Percentiles rank a stretch among this genome's conserved stretches.
phyloP scores from a whole-genome alignment of 768 basidiomycete genomes.

The Leucocoprinus leucothites region DNA sequence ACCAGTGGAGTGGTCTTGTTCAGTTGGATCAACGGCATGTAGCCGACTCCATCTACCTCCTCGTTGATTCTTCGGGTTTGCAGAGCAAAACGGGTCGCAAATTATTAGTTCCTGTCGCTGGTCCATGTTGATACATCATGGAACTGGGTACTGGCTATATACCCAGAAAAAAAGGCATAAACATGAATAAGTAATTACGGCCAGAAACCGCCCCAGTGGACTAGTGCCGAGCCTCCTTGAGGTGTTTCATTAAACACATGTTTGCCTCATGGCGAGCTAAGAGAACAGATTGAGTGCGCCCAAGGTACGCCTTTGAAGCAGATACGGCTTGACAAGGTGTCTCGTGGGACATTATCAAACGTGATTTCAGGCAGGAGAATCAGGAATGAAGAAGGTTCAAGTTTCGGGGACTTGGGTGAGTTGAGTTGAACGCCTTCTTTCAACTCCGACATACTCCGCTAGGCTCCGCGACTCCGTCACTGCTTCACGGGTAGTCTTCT shows the following conservation, averaged over 20 bases:
- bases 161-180: background rate
- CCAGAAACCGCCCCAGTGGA: background rate
- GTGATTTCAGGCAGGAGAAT: too few relatives aligned
- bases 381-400: too few relatives aligned
- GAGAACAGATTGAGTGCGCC: too few relatives aligned
- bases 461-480: too few relatives aligned
- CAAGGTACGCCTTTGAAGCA: background rate
- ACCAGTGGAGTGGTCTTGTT: constrained; percentile 40
- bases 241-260: constrained; percentile 1
- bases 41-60: constrained; percentile 41
- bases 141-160: background rate
- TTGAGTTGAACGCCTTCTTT: too few relatives aligned
- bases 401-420: too few relatives aligned
- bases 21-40: constrained; percentile 31
- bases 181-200: background rate
- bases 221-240: too few relatives aligned
- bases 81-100: constrained; percentile 39
- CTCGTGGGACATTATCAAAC: too few relatives aligned
- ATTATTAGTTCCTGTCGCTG: constrained; percentile 18
- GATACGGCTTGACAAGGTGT: too few relatives aligned
- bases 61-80: constrained; percentile 38
- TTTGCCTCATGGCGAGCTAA: background rate
- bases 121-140: background rate
- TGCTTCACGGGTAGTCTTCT: too few relatives aligned
- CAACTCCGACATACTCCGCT: too few relatives aligned